Percentiles rank a stretch among this genome's conserved stretches.
Evolutionary conservation across 148 eudicot species (phyloP).

Genomic region (Diospyros kaki): DNA sequence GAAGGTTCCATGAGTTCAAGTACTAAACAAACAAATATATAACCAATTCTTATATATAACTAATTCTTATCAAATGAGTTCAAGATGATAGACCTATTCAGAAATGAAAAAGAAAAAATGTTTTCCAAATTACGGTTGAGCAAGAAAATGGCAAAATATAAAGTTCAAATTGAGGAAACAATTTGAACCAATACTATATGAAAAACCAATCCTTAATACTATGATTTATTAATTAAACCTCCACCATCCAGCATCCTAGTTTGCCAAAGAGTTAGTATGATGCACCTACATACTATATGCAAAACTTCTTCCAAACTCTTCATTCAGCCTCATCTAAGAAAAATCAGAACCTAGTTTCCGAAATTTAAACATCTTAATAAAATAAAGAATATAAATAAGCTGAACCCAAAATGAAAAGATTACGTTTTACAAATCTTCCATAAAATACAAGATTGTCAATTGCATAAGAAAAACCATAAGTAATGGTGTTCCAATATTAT

Average conservation of each 20-base stretch:
- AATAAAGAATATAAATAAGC: neutral
- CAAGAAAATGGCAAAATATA: neutral
- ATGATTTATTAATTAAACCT: neutral
- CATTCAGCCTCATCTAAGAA: neutral
- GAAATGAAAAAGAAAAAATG: neutral
- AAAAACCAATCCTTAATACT: too few relatives aligned
- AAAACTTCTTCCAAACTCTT: neutral
- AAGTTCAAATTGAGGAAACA: neutral
- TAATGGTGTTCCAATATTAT: neutral
- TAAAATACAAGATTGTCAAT: neutral
- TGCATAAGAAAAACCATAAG: neutral
- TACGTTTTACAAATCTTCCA: neutral
- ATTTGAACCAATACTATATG: too few relatives aligned
- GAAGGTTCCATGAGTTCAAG: too few relatives aligned
- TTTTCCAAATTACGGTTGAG: neutral
- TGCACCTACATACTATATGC: neutral
- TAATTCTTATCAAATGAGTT: neutral
- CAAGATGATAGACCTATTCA: neutral
- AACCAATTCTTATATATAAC: neutral
- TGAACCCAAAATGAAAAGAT: neutral
- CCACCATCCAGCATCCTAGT: neutral
- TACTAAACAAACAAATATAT: too few relatives aligned
- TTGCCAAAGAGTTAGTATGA: neutral
- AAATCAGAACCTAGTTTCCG: neutral
- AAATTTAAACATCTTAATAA: neutral